Conservation (phyloP, 305 asterid species). For the Rubia peregrina region DNA sequence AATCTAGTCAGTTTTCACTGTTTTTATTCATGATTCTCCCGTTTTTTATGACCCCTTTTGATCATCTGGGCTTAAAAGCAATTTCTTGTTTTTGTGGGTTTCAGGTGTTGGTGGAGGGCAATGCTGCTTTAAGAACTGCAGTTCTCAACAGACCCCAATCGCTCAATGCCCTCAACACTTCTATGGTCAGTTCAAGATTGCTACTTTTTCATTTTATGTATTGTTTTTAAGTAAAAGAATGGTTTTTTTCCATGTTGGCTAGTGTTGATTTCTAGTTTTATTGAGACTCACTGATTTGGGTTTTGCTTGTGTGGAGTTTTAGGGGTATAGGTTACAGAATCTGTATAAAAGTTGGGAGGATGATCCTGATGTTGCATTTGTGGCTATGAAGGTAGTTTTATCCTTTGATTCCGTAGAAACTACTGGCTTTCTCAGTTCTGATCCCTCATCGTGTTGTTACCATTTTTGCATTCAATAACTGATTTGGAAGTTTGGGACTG, state of each 20-base stretch:
- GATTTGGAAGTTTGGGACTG: constrained; percentile 25
- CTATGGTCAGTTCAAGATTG: constrained; percentile 38
- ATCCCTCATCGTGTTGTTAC: not conserved
- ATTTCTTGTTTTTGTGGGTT: constrained; percentile 7
- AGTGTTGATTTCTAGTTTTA: not conserved
- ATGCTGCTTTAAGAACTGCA: constrained; percentile 67
- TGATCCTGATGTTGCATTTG: constrained; percentile 59
- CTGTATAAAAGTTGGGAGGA: constrained; percentile 90
- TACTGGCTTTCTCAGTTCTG: not conserved
- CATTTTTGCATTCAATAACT: constrained; percentile 18
- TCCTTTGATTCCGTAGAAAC: not conserved
- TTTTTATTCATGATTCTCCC: not conserved
- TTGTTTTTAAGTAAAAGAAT: not conserved
- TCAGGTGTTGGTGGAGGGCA: constrained; percentile 77
- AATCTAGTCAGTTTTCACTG: constrained; percentile 33
- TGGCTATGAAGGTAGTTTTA: constrained; percentile 65
- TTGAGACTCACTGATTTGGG: not conserved
- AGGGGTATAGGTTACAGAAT: constrained; percentile 66
- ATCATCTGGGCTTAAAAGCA: not conserved
- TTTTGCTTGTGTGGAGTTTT: not conserved
- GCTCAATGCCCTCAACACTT: constrained; percentile 63
- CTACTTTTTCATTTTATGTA: constrained; percentile 9
- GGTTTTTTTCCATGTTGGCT: constrained; percentile 1
- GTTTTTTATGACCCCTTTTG: not conserved
- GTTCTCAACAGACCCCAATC: constrained; percentile 66